Base-by-base conservation (phyloP, 345 rosid genomes). In the Ceriops decandra region DNA sequence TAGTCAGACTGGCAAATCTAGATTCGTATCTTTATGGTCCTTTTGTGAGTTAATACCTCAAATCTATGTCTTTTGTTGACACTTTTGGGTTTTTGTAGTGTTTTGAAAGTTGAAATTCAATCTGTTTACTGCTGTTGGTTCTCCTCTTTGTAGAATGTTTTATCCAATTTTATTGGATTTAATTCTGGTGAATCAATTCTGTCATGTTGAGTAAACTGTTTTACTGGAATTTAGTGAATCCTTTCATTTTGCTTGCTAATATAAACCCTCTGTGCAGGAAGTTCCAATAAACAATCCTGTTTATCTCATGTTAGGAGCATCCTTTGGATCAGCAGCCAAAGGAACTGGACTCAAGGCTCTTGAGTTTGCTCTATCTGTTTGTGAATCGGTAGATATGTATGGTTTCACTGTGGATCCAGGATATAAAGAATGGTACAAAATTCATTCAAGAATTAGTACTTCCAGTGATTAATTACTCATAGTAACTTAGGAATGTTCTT, bases 321-420 rank as follows among this genome's bases (percentile, higher is more conserved):
- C 96, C 70, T 95, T 95, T 81, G 98, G 99, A 58, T 90, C 99
- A 35, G 97, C 98, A 57, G 97, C 97, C 56, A 95, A 95, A 79
- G 98, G 98, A 76, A 95, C 96, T 66, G 98, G 95, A 72, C 90
- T 95, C 67, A 90, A 90, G 86, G 97, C 99, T 68, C 92, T 92
- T 52, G 99, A 92, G 76, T 90, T 92, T 84, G 91, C 96, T 63
- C 91, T 95, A 19, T 95, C 97, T 13, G 68, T 88, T 2, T 95
- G 97, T 72, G 96, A 92, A 76, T 86, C 88, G 9, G 97, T 92
- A 17, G 97, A 92, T 80, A 95, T 92, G 90, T 92, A 92, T 81
- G 98, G 98, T 77, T 95, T 92, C 81, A 95, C 97, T 4, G 98
- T 90, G 52, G 98, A 92, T 67, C 99, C 98, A 3, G 98, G 97